Conservation (phyloP, 805 yeast species). For the Yamadazyma nakazawae region DNA sequence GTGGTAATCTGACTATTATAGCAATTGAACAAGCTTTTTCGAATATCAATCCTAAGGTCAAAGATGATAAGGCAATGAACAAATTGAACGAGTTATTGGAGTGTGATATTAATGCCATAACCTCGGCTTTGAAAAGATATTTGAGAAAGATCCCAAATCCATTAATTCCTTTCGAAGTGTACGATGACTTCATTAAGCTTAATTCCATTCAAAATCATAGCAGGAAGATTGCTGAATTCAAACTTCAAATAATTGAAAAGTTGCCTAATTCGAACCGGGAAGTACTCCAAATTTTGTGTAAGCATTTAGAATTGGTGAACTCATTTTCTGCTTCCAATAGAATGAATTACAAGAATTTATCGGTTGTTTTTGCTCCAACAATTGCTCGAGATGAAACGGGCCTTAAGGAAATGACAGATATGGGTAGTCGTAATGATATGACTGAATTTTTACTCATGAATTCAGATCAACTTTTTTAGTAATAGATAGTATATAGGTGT, state of each 20-base stretch:
- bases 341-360: constrained; percentile 79
- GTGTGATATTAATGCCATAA: constrained; percentile 81
- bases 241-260: constrained; percentile 37
- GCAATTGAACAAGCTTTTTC: constrained; percentile 41
- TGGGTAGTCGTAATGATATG: constrained; percentile 73
- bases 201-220: constrained; percentile 19
- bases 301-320: constrained; percentile 64
- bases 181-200: constrained; percentile 62
- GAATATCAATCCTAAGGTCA: constrained; percentile 18
- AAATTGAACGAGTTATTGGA: constrained; percentile 30
- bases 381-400: constrained; percentile 75
- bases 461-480: constrained; percentile 20
- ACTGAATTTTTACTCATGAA: constrained; percentile 68
- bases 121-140: constrained; percentile 84
- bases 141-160: constrained; percentile 83
- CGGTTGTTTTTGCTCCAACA: constrained; percentile 95
- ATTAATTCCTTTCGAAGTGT: constrained; percentile 65
- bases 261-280: constrained; percentile 69
- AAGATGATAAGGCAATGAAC: constrained; percentile 32
- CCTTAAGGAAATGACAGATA: constrained; percentile 79
- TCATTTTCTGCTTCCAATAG: constrained; percentile 54
- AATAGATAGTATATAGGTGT: constrained; percentile 1
- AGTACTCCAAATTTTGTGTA: constrained; percentile 53
- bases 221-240: constrained; percentile 42
- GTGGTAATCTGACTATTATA: constrained; percentile 67